phyloP scores from a whole-genome alignment of 1,284 basidiomycete species.

The Entoloma clypeatum region DNA sequence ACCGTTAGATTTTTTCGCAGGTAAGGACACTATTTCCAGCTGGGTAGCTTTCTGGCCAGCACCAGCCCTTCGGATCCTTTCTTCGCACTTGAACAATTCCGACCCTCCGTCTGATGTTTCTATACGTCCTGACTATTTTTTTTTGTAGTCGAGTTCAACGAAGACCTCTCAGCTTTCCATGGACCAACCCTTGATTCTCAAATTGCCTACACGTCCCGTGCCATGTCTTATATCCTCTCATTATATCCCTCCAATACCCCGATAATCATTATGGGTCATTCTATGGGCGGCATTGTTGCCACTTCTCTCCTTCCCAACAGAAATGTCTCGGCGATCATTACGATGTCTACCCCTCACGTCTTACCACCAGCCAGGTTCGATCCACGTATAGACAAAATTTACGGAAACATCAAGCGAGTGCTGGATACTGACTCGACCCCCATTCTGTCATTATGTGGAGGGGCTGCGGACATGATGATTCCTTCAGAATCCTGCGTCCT shows the following conservation, averaged over 20 bases:
- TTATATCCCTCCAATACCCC: constrained; percentile 62
- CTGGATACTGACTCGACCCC: constrained; percentile 49
- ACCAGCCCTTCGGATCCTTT: no score
- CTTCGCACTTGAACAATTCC: no score
- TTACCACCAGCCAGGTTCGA: constrained; percentile 90
- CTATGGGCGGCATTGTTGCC: constrained; percentile 98
- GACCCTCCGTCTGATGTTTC: no score
- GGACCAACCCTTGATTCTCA: constrained; percentile 86
- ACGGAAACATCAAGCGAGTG: constrained; percentile 40
- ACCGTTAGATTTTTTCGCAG: constrained; percentile 81
- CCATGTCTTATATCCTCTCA: constrained; percentile 75
- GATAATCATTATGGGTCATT: constrained; percentile 87
- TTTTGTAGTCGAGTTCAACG: constrained; percentile 86
- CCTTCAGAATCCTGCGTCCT: constrained; percentile 88
- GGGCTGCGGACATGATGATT: constrained; percentile 89
- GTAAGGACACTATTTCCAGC: constrained; percentile 37
- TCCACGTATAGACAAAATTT: constrained; percentile 73
- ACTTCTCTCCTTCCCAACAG: constrained; percentile 62
- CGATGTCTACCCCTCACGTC: constrained; percentile 92
- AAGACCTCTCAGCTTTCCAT: constrained; percentile 96
- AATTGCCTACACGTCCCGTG: constrained; percentile 70
- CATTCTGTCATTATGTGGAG: constrained; percentile 88
- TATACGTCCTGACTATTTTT: constrained; percentile 7
- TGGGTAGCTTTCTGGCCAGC: not conserved
- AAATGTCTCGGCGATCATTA: constrained; percentile 78